Evolutionary conservation across 2,329 filamentous ascomycete genomes (phyloP).

Genomic region (Myrmaecium sp.): DNA sequence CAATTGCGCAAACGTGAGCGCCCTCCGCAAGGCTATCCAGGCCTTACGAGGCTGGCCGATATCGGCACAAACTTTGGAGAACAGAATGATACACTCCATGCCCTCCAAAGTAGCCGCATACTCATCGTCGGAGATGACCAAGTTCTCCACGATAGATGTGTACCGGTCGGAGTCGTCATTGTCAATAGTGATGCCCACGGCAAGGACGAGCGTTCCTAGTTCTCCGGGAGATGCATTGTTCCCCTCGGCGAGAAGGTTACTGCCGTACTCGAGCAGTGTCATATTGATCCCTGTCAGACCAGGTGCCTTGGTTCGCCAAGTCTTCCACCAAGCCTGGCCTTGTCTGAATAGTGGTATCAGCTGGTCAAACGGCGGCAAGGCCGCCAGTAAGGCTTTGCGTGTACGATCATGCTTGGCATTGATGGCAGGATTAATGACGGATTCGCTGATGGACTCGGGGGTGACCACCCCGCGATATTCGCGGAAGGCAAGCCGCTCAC

Average conservation of each 20-base stretch:
- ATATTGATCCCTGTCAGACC: slow-evolving; percentile 22
- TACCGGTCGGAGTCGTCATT: slow-evolving; percentile 28
- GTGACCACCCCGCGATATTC: too few relatives aligned
- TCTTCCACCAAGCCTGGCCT: slow-evolving; percentile 25
- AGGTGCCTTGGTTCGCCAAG: slow-evolving; percentile 25
- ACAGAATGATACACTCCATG: slow-evolving; percentile 35
- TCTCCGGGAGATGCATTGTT: slow-evolving; percentile 24
- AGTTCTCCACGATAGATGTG: slow-evolving; percentile 28
- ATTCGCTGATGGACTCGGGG: too few relatives aligned
- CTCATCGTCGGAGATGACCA: slow-evolving; percentile 33
- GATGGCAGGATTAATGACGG: too few relatives aligned
- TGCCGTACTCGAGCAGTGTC: slow-evolving; percentile 24
- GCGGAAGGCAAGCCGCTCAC: too few relatives aligned
- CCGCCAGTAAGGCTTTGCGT: slow-evolving; percentile 17
- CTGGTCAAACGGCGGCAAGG: slow-evolving; percentile 18
- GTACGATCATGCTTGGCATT: slow-evolving; percentile 16
- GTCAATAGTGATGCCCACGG: slow-evolving; percentile 21
- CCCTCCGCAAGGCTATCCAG: slow-evolving; percentile 35
- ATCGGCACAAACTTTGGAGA: slow-evolving; percentile 36
- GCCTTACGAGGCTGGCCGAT: slow-evolving; percentile 37
- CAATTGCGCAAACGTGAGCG: slow-evolving; percentile 34
- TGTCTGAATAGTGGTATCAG: slow-evolving; percentile 16
- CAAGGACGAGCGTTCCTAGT: slow-evolving; percentile 20
- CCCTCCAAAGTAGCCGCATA: slow-evolving; percentile 33
- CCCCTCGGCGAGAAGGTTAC: too few relatives aligned